These are phyloP conservation scores for Myxozyma vanderwaltii DNA, from an alignment of 805 yeast genomes.

Conservation along the genomic window DNA sequence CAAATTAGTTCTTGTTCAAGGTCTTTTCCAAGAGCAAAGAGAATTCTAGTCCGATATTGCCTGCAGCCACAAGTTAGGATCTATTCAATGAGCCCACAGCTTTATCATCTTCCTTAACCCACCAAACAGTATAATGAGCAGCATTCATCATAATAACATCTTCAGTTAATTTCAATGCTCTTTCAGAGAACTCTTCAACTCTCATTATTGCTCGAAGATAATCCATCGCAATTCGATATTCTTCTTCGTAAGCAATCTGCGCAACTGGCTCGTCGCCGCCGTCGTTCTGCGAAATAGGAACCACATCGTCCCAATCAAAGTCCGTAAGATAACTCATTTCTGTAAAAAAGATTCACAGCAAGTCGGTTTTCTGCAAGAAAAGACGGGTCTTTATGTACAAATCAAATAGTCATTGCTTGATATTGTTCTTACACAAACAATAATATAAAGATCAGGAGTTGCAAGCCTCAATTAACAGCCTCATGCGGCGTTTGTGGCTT, in stretches of 20 bases:
- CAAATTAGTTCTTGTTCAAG: conserved; percentile 66
- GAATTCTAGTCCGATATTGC: conserved; percentile 42
- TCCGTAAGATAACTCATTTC: conserved; percentile 1
- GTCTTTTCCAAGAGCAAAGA: conserved; percentile 39
- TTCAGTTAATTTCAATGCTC: conserved; percentile 71
- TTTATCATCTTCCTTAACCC: not conserved
- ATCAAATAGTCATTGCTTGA: too few relatives aligned
- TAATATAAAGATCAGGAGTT: too few relatives aligned
- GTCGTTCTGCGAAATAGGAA: conserved; percentile 40
- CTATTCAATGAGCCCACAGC: not conserved
- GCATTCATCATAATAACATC: conserved; percentile 68
- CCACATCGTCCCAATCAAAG: conserved; percentile 38
- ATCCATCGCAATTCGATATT: conserved; percentile 65
- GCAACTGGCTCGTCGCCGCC: conserved; percentile 42
- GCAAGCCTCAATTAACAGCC: too few relatives aligned
- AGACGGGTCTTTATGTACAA: too few relatives aligned
- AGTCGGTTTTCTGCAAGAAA: not conserved
- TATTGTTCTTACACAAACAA: too few relatives aligned
- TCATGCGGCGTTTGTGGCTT: too few relatives aligned
- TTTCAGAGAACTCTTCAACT: conserved; percentile 60
- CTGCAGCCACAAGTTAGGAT: conserved; percentile 1
- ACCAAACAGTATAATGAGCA: conserved; percentile 93
- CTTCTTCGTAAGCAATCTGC: conserved; percentile 62
- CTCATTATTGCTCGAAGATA: conserved; percentile 61
- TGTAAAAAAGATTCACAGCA: too few relatives aligned